These are phyloP conservation scores for Penicillium bialowiezense DNA, from an alignment of 495 filamentous ascomycete species.

Conservation along the genomic window DNA sequence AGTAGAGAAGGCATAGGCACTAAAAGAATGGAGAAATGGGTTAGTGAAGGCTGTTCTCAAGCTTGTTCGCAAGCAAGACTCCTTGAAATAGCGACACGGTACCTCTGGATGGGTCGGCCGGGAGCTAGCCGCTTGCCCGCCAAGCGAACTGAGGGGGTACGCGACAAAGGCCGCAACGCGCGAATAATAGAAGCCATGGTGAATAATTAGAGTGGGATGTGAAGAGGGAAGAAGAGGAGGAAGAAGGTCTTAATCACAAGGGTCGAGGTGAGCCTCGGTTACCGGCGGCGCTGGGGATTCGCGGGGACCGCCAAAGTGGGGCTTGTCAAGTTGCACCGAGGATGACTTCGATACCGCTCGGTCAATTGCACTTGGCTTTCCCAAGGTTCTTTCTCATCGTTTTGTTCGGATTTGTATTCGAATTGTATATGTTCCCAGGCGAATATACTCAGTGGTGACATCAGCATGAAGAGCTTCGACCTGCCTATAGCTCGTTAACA, in stretches of 20 bases:
- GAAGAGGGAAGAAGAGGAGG: conserved; percentile 9
- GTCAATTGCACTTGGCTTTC: too few species aligned
- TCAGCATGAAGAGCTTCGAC: too few species aligned
- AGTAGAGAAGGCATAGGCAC: conserved; percentile 67
- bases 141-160: conserved; percentile 49
- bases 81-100: not conserved
- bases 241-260: conserved; percentile 30
- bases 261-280: conserved; percentile 35
- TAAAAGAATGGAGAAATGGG: conserved; percentile 18
- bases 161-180: conserved; percentile 65
- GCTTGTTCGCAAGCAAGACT: not conserved
- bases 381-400: too few species aligned
- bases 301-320: conserved; percentile 11
- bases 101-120: conserved; percentile 46
- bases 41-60: not conserved
- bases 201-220: conserved; percentile 9
- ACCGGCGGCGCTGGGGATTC: conserved; percentile 30
- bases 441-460: too few species aligned
- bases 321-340: not conserved
- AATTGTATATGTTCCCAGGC: too few species aligned
- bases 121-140: conserved; percentile 40
- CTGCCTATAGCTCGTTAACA: too few species aligned
- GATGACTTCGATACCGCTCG: not conserved
- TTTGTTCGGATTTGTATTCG: too few species aligned
- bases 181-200: conserved; percentile 70